A percentile compares a stretch with the other conserved stretches of the same genome.
Conservation (phyloP, 164 flowering plant genomes). For the Warburgia ugandensis region DNA sequence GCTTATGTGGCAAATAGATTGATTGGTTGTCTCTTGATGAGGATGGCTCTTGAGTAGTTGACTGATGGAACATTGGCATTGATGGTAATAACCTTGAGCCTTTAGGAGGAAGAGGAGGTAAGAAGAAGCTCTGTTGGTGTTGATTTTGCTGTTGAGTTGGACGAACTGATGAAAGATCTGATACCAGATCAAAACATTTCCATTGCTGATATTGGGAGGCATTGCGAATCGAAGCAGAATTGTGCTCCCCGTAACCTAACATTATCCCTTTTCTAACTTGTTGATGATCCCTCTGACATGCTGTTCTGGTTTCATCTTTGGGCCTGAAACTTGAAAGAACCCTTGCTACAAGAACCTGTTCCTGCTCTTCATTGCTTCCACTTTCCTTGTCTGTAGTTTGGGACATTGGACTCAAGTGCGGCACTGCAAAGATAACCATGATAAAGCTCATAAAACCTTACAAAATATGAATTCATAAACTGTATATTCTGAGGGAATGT, state of each 20-base stretch:
- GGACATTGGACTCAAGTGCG: constrained; percentile 24
- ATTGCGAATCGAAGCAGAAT: constrained; percentile 8
- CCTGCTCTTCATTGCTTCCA: constrained; percentile 34
- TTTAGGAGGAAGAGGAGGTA: constrained; percentile 34
- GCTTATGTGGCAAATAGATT: constrained; percentile 1
- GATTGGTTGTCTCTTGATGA: constrained; percentile 9
- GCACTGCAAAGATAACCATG: constrained; percentile 26
- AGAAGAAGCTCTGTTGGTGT: constrained; percentile 18
- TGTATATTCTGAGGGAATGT: no score
- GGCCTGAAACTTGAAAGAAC: constrained; percentile 34
- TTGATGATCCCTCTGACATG: constrained; percentile 25
- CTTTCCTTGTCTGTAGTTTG: constrained; percentile 22
- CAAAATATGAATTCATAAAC: no score
- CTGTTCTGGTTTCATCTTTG: constrained; percentile 31
- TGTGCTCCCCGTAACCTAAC: constrained; percentile 11
- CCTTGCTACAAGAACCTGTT: constrained; percentile 36
- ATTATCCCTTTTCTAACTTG: constrained; percentile 32
- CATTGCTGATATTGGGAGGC: constrained; percentile 19
- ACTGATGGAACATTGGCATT: constrained; percentile 7
- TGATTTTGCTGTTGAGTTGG: no score
- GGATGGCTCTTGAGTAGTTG: constrained; percentile 2
- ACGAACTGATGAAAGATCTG: constrained; percentile 17
- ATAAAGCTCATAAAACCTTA: constrained; percentile 8
- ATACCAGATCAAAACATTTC: constrained; percentile 20
- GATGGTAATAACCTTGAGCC: constrained; percentile 31